phyloP scores from a whole-genome alignment of 2,329 filamentous ascomycete species.

The Ceratocystis diversiconidia region DNA sequence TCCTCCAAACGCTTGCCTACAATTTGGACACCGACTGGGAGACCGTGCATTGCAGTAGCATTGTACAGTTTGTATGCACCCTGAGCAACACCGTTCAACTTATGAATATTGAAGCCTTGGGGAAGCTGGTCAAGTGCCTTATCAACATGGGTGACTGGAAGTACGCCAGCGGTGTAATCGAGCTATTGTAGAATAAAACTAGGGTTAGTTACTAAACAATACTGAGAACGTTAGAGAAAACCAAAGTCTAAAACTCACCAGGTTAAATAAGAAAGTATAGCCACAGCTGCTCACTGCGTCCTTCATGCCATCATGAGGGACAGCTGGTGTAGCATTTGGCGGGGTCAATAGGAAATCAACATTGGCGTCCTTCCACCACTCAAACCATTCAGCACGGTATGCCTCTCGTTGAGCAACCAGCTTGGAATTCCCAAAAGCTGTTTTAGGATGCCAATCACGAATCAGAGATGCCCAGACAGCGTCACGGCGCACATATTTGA shows the following conservation, averaged over 20 bases:
- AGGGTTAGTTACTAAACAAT: not conserved
- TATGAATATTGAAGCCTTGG: conserved; percentile 41
- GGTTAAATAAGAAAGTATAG: conserved; percentile 86
- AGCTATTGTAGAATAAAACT: conserved; percentile 35
- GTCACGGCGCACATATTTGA: conserved; percentile 70
- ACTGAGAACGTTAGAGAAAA: not conserved
- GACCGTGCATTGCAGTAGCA: conserved; percentile 65
- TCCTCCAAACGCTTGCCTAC: conserved; percentile 69
- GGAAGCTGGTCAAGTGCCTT: conserved; percentile 51
- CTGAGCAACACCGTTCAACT: conserved; percentile 62
- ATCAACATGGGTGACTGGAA: conserved; percentile 80
- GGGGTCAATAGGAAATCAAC: conserved; percentile 70
- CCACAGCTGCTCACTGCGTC: conserved; percentile 76
- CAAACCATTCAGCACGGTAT: conserved; percentile 65
- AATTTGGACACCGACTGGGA: conserved; percentile 76
- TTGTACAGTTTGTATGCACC: conserved; percentile 83
- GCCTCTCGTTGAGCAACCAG: conserved; percentile 62
- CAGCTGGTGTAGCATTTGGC: conserved; percentile 80
- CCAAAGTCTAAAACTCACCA: conserved; percentile 38
- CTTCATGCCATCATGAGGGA: conserved; percentile 76
- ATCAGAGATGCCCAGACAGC: conserved; percentile 65
- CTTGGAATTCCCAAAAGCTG: conserved; percentile 67
- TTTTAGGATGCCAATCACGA: conserved; percentile 57
- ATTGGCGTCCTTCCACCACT: conserved; percentile 64
- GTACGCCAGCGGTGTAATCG: conserved; percentile 69